Conservation (phyloP, 1,284 basidiomycete genomes). For the Microbotryum intermedium region DNA sequence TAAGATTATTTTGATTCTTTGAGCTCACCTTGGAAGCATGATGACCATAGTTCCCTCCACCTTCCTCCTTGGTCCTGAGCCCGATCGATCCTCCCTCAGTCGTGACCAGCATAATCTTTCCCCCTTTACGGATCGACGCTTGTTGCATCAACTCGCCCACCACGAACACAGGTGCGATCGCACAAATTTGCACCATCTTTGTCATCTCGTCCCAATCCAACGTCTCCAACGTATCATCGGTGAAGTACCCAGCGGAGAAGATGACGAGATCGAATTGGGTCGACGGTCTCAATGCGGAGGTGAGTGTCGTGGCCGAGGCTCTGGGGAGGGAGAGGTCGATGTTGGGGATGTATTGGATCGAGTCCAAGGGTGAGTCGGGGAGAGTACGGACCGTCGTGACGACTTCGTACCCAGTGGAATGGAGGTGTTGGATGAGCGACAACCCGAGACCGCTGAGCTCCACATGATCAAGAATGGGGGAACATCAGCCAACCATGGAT, state of each 20-base stretch:
- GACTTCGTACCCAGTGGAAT: conserved; percentile 31
- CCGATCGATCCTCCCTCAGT: conserved; percentile 47
- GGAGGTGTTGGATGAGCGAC: conserved; percentile 40
- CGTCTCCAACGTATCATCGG: conserved; percentile 42
- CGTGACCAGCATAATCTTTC: conserved; percentile 45
- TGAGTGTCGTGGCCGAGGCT: conserved; percentile 40
- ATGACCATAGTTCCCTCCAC: conserved; percentile 47
- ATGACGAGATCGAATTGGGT: conserved; percentile 41
- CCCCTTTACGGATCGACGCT: conserved; percentile 23
- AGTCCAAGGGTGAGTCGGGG: conserved; percentile 9
- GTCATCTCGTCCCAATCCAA: conserved; percentile 42
- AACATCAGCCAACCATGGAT: background rate
- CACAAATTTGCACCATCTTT: conserved; percentile 46
- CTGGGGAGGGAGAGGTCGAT: conserved; percentile 42
- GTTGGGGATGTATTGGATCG: conserved; percentile 38
- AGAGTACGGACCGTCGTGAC: conserved; percentile 43
- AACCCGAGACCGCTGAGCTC: conserved; percentile 42
- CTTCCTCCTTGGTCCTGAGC: conserved; percentile 45
- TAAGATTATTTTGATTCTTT: background rate
- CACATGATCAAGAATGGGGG: background rate
- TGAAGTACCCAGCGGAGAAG: conserved; percentile 44
- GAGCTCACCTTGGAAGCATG: conserved; percentile 35
- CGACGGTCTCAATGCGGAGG: background rate
- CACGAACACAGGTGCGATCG: conserved; percentile 44
- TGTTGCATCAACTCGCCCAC: conserved; percentile 37